Conservation (phyloP, 805 yeast species). For the Tetrapisispora nanseiensis region DNA sequence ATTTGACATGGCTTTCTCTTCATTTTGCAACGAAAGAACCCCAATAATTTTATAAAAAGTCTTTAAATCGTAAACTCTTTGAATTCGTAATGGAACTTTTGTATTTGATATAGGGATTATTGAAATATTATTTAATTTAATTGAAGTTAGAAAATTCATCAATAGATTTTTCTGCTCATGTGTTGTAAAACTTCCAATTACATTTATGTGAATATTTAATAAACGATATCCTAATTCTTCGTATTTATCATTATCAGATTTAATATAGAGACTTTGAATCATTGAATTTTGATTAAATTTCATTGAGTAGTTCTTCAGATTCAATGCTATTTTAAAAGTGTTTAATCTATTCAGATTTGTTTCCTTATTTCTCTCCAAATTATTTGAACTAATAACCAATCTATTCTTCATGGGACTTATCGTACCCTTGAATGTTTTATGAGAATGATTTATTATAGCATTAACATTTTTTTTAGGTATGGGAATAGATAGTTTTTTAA, state of each 20-base stretch:
- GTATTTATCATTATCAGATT: neutral
- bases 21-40: neutral
- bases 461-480: neutral
- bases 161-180: neutral
- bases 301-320: neutral
- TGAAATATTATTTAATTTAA: constrained; percentile 3
- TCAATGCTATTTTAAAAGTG: neutral
- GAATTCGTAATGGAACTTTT: constrained; percentile 3
- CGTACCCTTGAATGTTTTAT: neutral
- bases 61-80: neutral
- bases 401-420: neutral
- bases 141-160: neutral
- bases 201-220: neutral
- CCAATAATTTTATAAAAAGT: constrained; percentile 2
- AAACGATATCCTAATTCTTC: neutral
- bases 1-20: neutral
- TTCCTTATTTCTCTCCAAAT: neutral
- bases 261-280: neutral
- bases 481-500: neutral
- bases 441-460: neutral
- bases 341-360: neutral
- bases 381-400: neutral
- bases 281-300: neutral
- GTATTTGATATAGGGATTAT: constrained; percentile 4
- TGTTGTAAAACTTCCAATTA: neutral